Evolutionary conservation across 352 stramenopile genomes (phyloP), one percentile per base, ranked within the genome.

Genomic region (Phytophthora kernoviae): DNA sequence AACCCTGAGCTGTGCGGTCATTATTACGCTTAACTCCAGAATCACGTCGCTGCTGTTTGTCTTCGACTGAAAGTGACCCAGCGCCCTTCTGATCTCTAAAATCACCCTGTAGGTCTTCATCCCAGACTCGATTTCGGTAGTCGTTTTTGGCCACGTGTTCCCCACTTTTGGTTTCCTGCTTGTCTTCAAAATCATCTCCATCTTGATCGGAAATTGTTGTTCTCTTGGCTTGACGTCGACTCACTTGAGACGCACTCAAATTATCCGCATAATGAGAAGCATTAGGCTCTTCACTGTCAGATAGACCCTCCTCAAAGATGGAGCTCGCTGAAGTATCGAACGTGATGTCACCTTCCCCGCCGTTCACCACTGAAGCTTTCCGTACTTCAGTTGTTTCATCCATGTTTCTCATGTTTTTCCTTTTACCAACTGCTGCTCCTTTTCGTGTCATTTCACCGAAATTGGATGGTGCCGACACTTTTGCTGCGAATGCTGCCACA

Each of bases 401-500:
- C 26, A 49, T n/a, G 30, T 40, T 47, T 30, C 51, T 55, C 14
- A 14, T 33, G 10, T 22, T 14, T 17, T 34, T 50, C 15, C 37
- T 43, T 21, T 43, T 43, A 20, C 37, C 15, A 17, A 24, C 37
- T 20, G 14, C 37, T 10, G 37, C 37, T 43, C 9, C 12, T 17
- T 43, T 43, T 20, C n/a, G 37, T 30, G 51, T 34, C 1, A 9
- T 26, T 5, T 14, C 26, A 17, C 50, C 47, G 42, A 57, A 49
- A 8, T 43, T 20, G 1, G 34, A 21, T 21, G 32, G 33, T 58
- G 67, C 42, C 14, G 46, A 37, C 15, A 73, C 58, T 15, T 45
- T 42, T 2, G 58, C 58, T 20, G 53, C 22, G 49, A 65, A 73
- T 2, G 48, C 64, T 52, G 64, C 58, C 24, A 68, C 34, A 42